These are phyloP conservation scores for Penicillium polonicum DNA, from an alignment of 2,329 filamentous ascomycete species.

Conservation along the genomic window DNA sequence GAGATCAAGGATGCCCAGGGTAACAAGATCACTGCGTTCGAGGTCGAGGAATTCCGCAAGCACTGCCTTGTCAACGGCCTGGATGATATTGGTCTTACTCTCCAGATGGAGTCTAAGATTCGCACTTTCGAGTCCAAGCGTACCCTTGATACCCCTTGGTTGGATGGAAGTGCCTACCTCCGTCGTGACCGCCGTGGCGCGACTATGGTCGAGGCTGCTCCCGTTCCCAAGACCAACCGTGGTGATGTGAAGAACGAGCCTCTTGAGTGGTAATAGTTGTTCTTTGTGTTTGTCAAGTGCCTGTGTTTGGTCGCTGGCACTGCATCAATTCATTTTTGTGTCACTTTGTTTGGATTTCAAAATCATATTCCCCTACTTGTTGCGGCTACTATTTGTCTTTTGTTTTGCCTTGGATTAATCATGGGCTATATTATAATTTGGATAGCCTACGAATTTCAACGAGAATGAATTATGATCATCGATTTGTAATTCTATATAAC, in stretches of 20 bases:
- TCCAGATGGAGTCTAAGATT: conserved; percentile 91
- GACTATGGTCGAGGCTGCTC: conserved; percentile 62
- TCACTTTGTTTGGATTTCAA: conserved; percentile 16
- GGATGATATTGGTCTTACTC: conserved; percentile 92
- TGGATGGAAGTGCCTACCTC: conserved; percentile 83
- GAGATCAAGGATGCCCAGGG: conserved; percentile 74
- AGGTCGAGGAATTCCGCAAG: conserved; percentile 90
- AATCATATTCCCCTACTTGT: conserved; percentile 24
- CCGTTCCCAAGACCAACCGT: conserved; percentile 84
- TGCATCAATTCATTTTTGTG: conserved; percentile 4
- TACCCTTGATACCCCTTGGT: conserved; percentile 78
- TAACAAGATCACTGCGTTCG: conserved; percentile 72
- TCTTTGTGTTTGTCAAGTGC: conserved; percentile 9
- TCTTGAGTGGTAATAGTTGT: conserved; percentile 71
- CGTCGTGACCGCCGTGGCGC: conserved; percentile 54
- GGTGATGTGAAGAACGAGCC: conserved; percentile 82
- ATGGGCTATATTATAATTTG: conserved; percentile 13
- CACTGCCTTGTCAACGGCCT: conserved; percentile 91
- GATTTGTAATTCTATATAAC: not conserved
- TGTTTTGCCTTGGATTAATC: conserved; percentile 13
- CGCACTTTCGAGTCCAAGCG: conserved; percentile 75
- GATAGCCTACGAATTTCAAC: conserved; percentile 23
- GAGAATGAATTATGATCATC: conserved; percentile 27
- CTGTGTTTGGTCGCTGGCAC: conserved; percentile 12
- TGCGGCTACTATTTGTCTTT: conserved; percentile 9